Percentiles rank a stretch among this genome's conserved stretches.
Conservation (phyloP, 345 rosid genomes). For the Ricinus communis region DNA sequence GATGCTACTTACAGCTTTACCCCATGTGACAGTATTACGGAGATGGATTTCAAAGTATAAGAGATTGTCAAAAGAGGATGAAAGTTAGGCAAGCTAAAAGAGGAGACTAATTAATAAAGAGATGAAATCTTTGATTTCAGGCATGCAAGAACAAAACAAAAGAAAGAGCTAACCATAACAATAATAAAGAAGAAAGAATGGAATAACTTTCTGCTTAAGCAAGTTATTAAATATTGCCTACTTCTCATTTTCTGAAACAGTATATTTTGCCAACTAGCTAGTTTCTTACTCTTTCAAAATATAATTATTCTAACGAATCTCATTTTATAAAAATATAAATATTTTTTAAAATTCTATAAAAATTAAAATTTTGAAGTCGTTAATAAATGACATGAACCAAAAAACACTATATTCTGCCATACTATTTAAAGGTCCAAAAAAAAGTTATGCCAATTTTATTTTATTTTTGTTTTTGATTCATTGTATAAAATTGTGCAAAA, state of each 20-base stretch:
- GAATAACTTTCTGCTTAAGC: conserved; percentile 5
- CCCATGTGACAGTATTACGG: conserved; percentile 8
- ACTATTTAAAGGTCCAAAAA: no score
- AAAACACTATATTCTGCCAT: no score
- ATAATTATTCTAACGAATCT: conserved; percentile 3
- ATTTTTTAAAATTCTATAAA: no score
- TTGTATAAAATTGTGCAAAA: no score
- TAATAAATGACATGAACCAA: background rate
- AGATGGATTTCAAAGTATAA: background rate
- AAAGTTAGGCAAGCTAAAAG: conserved; percentile 18
- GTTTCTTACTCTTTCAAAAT: conserved; percentile 1
- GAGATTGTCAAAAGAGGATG: conserved; percentile 17
- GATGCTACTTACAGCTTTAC: background rate
- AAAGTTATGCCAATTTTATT: no score
- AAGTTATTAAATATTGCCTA: background rate
- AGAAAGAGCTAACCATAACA: no score
- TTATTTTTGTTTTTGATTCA: no score
- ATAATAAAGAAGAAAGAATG: background rate
- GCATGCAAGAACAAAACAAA: background rate
- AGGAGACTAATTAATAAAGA: background rate
- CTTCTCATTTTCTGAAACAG: background rate
- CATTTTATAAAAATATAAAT: background rate
- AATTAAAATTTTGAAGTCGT: background rate
- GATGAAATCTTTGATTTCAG: background rate
- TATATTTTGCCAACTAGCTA: background rate